phyloP scores from a whole-genome alignment of 1,284 basidiomycete species.

The Agroathelia rolfsii region DNA sequence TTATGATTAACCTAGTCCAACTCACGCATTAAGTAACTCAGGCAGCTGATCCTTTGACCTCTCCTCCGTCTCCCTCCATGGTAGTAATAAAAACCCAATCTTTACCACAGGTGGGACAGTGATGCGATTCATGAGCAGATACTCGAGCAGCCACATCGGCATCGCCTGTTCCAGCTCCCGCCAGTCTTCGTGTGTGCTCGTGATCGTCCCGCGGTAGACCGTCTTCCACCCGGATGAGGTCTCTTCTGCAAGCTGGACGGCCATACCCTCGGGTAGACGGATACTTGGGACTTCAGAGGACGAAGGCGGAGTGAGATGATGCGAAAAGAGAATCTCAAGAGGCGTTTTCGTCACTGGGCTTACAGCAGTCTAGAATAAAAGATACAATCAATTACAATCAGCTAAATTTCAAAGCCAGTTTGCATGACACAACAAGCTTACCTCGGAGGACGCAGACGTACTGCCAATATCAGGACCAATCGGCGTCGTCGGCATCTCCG shows the following conservation, averaged over 20 bases:
- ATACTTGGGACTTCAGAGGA: slow-evolving; percentile 67
- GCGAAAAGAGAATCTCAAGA: slow-evolving; percentile 57
- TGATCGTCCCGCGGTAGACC: slow-evolving; percentile 68
- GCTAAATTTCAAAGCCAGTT: no score
- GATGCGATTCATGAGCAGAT: slow-evolving; percentile 63
- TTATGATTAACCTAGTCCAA: no score
- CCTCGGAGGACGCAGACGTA: slow-evolving; percentile 20
- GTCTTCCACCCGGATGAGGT: slow-evolving; percentile 73
- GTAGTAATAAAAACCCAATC: slow-evolving; percentile 81
- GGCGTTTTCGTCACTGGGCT: slow-evolving; percentile 33
- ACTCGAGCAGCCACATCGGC: slow-evolving; percentile 88
- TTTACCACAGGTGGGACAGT: slow-evolving; percentile 46
- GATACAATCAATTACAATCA: no score
- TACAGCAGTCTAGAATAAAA: no score
- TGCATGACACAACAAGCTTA: slow-evolving; percentile 6
- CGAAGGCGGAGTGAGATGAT: slow-evolving; percentile 61
- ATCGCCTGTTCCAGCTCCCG: slow-evolving; percentile 66
- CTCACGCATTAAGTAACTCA: slow-evolving; percentile 68
- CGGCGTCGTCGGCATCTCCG: slow-evolving; percentile 22
- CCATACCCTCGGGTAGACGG: slow-evolving; percentile 51
- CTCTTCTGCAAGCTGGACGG: slow-evolving; percentile 79
- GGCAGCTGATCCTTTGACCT: slow-evolving; percentile 57
- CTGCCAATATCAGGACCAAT: no score
- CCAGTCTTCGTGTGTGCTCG: slow-evolving; percentile 55
- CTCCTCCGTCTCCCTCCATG: slow-evolving; percentile 59